Percentiles rank a stretch among this genome's conserved stretches.
These are phyloP conservation scores for Dissophora ornata DNA, from an alignment of 192 early-diverging fungal genomes.

Conservation along the genomic window DNA sequence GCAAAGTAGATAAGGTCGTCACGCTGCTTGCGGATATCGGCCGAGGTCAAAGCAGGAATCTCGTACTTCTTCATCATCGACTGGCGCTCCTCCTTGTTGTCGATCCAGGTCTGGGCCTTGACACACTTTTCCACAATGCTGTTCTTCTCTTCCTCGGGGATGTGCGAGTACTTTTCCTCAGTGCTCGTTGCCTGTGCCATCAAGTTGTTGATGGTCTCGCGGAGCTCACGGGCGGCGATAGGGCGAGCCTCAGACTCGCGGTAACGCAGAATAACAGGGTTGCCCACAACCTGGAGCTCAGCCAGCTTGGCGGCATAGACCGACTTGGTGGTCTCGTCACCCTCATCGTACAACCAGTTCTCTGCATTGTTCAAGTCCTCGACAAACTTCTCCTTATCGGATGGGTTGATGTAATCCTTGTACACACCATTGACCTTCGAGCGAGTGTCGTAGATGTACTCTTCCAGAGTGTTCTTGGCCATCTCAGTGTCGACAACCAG, in stretches of 20 bases:
- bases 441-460: conserved; percentile 98
- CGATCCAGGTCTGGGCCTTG: conserved; percentile 88
- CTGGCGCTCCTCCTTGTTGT: conserved; percentile 82
- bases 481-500: conserved; percentile 95
- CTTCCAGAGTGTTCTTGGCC: conserved; percentile 95
- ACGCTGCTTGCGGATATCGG: conserved; percentile 81
- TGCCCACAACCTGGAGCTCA: conserved; percentile 82
- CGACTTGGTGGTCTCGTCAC: conserved; percentile 93
- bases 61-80: conserved; percentile 80
- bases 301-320: conserved; percentile 87
- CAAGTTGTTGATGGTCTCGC: conserved; percentile 81
- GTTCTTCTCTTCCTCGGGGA: conserved; percentile 87
- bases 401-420: conserved; percentile 78
- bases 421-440: conserved; percentile 81
- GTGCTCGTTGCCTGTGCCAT: conserved; percentile 75
- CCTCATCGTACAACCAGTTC: conserved; percentile 99
- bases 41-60: conserved; percentile 73
- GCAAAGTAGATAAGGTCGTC: conserved; percentile 77
- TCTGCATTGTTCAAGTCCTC: conserved; percentile 80
- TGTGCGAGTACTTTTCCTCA: conserved; percentile 92
- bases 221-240: conserved; percentile 82
- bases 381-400: conserved; percentile 77
- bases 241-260: conserved; percentile 90
- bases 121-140: conserved; percentile 82
- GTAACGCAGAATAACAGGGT: conserved; percentile 83